Percentiles rank a stretch among this genome's conserved stretches.
Evolutionary conservation across 225 moss, liverwort and hornwort species (phyloP).

Genomic region (Bryoerythrophyllum caledonicum): DNA sequence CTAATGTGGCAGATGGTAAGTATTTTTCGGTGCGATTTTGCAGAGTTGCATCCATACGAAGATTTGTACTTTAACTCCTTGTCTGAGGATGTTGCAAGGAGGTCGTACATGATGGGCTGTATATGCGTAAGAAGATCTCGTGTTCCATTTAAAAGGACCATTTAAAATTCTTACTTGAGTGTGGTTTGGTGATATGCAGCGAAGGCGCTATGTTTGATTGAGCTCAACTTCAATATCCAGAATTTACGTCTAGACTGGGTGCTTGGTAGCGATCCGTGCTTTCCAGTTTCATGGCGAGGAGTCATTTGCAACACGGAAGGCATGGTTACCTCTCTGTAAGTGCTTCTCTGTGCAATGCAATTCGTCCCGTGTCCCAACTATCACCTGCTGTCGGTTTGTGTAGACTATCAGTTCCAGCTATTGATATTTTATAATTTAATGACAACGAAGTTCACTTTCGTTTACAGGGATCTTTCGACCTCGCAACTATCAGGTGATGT

Average conservation of each 20-base stretch:
- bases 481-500: conserved; percentile 46
- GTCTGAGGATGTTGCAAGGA: not conserved
- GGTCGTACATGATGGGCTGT: not conserved
- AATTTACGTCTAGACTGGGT: conserved; percentile 51
- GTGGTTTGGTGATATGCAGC: conserved; percentile 34
- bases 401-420: not conserved
- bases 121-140: not conserved
- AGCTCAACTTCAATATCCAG: conserved; percentile 42
- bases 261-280: conserved; percentile 67
- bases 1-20: conserved; percentile 47
- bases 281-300: conserved; percentile 72
- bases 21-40: not conserved
- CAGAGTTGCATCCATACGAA: not conserved
- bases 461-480: conserved; percentile 65
- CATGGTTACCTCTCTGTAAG: conserved; percentile 62
- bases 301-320: conserved; percentile 51
- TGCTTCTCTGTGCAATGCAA: conserved; percentile 14
- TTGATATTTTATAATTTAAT: not conserved
- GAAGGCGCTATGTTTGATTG: conserved; percentile 50
- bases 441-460: conserved; percentile 13
- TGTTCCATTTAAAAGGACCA: conserved; percentile 13
- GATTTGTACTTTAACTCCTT: not conserved
- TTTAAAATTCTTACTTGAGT: conserved; percentile 18
- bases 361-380: conserved; percentile 15
- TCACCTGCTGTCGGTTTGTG: not conserved